Percentiles rank a stretch among this genome's conserved stretches.
Conservation (phyloP, 306 rosid genomes). For the Oemleria cerasiformis region DNA sequence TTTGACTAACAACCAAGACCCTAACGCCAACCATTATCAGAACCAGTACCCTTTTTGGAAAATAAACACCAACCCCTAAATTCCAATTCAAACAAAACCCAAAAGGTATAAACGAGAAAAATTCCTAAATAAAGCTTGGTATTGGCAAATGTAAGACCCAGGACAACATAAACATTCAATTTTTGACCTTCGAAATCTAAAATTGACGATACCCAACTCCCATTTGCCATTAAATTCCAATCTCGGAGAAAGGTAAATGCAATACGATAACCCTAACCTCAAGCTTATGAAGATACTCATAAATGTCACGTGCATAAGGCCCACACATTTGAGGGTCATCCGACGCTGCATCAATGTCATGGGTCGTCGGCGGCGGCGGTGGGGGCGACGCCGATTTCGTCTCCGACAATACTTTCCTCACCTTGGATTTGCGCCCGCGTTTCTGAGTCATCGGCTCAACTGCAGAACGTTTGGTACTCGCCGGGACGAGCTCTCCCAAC, state of each 20-base stretch:
- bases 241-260: not conserved
- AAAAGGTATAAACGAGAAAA: not conserved
- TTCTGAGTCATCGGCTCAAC: conserved; percentile 16
- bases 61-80: not conserved
- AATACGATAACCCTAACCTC: conserved; percentile 48
- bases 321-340: conserved; percentile 59
- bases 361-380: not conserved
- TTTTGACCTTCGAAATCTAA: not conserved
- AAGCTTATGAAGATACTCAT: conserved; percentile 57
- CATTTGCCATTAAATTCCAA: not conserved
- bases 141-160: not conserved
- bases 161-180: not conserved
- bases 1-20: not conserved
- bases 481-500: conserved; percentile 43
- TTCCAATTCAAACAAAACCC: not conserved
- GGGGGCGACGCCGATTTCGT: not conserved
- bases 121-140: not conserved
- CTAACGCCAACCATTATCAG: not conserved
- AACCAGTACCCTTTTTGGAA: not conserved
- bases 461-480: not conserved
- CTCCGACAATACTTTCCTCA: conserved; percentile 13
- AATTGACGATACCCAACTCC: not conserved
- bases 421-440: conserved; percentile 14
- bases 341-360: not conserved
- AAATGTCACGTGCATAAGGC: conserved; percentile 67